phyloP scores from a whole-genome alignment of 2,329 filamentous ascomycete genomes.

The Calonectria pseudoturangicola region DNA sequence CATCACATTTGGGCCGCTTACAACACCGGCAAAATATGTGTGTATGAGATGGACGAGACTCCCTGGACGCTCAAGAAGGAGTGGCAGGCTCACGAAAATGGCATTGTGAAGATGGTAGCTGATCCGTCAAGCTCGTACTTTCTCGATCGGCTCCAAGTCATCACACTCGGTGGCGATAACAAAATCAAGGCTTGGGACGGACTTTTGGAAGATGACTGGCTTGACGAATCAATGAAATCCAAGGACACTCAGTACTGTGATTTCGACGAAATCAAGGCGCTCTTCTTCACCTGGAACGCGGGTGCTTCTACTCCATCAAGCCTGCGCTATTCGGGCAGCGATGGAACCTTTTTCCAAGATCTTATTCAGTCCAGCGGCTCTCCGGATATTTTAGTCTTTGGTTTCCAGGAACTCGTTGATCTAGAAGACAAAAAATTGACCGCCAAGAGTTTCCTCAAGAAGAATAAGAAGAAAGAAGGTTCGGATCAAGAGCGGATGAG shows the following conservation, averaged over 20 bases:
- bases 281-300: slow-evolving; percentile 97
- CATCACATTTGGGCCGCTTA: slow-evolving; percentile 93
- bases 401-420: slow-evolving; percentile 98
- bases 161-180: slow-evolving; percentile 91
- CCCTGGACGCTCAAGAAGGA: slow-evolving; percentile 96
- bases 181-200: slow-evolving; percentile 93
- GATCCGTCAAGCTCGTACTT: slow-evolving; percentile 91
- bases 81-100: slow-evolving; percentile 92
- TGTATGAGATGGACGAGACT: slow-evolving; percentile 88
- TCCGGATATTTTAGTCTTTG: slow-evolving; percentile 94
- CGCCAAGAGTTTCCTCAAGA: slow-evolving; percentile 95
- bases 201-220: slow-evolving; percentile 92
- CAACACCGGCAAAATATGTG: slow-evolving; percentile 93
- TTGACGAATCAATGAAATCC: slow-evolving; percentile 92
- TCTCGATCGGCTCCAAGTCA: slow-evolving; percentile 87
- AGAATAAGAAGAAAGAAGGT: slow-evolving; percentile 88
- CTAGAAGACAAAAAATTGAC: slow-evolving; percentile 98
- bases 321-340: slow-evolving; percentile 81
- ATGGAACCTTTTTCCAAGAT: slow-evolving; percentile 87
- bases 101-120: slow-evolving; percentile 84
- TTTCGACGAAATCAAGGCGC: slow-evolving; percentile 86
- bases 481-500: slow-evolving; percentile 94
- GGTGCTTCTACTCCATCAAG: slow-evolving; percentile 94
- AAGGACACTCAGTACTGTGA: slow-evolving; percentile 88
- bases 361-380: slow-evolving; percentile 84